Percentiles rank a stretch among this genome's conserved stretches.
Evolutionary conservation across 805 yeast species (phyloP).

Genomic region (Wickerhamiella sergipiensis): DNA sequence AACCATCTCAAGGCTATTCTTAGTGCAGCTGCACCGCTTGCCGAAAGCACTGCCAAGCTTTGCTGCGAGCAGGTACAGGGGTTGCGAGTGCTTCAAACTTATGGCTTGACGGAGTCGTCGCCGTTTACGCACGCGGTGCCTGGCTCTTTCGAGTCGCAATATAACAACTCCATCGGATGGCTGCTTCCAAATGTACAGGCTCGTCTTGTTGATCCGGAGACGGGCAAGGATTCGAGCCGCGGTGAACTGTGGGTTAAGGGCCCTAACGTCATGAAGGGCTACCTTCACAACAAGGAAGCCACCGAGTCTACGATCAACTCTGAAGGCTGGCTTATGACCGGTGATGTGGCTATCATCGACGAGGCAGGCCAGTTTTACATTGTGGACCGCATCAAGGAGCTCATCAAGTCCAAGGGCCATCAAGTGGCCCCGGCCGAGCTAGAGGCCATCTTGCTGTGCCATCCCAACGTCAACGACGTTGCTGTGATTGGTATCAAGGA

Average conservation of each 20-base stretch:
- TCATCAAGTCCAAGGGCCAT: slow-evolving; percentile 58
- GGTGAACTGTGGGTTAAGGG: slow-evolving; percentile 47
- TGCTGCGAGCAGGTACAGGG: background rate
- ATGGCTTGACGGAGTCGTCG: slow-evolving; percentile 46
- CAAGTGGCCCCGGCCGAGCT: slow-evolving; percentile 89
- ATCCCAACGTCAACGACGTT: slow-evolving; percentile 62
- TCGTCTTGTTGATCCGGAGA: slow-evolving; percentile 27
- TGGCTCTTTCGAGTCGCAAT: background rate
- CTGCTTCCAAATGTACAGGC: slow-evolving; percentile 33
- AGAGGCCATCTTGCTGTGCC: slow-evolving; percentile 67
- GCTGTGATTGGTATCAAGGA: slow-evolving; percentile 68
- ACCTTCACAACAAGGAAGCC: slow-evolving; percentile 35
- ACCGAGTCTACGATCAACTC: slow-evolving; percentile 31
- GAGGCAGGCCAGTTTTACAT: slow-evolving; percentile 29
- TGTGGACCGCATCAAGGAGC: slow-evolving; percentile 49
- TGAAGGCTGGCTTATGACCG: slow-evolving; percentile 45
- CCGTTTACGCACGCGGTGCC: slow-evolving; percentile 31
- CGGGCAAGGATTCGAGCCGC: slow-evolving; percentile 26
- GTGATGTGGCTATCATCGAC: slow-evolving; percentile 35
- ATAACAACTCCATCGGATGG: slow-evolving; percentile 21
- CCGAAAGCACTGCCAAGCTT: slow-evolving; percentile 2
- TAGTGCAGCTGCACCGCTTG: slow-evolving; percentile 34
- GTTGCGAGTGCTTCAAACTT: slow-evolving; percentile 8
- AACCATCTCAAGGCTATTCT: slow-evolving; percentile 29
- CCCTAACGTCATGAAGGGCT: slow-evolving; percentile 37